These are phyloP conservation scores for Melastoma malabathricum DNA, from an alignment of 345 rosid species.

Conservation along the genomic window DNA sequence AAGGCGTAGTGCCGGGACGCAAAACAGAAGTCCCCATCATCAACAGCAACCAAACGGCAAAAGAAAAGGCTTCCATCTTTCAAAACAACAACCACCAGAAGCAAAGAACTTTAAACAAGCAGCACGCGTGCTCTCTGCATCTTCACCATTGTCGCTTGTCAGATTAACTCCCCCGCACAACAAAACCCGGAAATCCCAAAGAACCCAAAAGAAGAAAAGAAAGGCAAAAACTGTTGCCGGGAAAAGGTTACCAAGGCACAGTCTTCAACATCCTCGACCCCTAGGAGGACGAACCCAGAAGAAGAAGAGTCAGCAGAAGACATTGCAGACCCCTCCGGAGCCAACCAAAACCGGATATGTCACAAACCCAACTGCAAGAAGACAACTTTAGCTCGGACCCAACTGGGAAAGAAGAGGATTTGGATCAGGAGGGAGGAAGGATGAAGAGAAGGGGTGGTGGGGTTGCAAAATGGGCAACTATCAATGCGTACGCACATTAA, in stretches of 20 bases:
- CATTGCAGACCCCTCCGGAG: slow-evolving; percentile 17
- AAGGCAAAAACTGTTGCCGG: not conserved
- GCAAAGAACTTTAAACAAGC: too few species aligned
- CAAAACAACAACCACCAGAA: too few species aligned
- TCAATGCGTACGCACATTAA: too few species aligned
- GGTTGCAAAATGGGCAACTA: too few species aligned
- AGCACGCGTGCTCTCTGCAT: too few species aligned
- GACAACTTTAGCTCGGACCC: too few species aligned
- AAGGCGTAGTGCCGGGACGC: too few species aligned
- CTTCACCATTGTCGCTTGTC: not conserved
- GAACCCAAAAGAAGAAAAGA: not conserved
- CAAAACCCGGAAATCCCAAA: not conserved
- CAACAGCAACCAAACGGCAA: too few species aligned
- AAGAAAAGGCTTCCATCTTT: too few species aligned
- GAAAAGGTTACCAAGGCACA: slow-evolving; percentile 32
- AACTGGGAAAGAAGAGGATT: too few species aligned
- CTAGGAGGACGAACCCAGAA: slow-evolving; percentile 26
- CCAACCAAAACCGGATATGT: not conserved
- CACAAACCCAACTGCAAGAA: slow-evolving; percentile 1
- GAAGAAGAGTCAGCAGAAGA: slow-evolving; percentile 31
- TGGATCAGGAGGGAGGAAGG: not conserved
- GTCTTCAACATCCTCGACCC: slow-evolving; percentile 54
- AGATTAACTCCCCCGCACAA: not conserved
- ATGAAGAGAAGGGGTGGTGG: not conserved
- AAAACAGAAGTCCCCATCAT: too few species aligned